A percentile compares a stretch with the other conserved stretches of the same genome.
Conservation (phyloP, 345 rosid genomes). For the Heritiera fomes region DNA sequence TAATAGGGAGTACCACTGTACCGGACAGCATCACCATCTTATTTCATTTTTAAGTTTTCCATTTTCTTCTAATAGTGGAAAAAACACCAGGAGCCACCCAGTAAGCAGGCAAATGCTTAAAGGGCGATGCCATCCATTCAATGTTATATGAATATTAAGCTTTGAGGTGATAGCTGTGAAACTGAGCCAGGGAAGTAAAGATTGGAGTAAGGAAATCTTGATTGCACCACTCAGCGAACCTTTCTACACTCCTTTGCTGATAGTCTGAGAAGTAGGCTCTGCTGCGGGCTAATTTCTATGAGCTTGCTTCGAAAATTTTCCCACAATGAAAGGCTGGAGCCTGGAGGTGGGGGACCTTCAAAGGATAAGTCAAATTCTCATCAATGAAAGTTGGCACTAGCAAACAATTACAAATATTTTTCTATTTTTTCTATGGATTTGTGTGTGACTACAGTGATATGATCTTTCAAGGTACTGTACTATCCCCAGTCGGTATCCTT, state of each 20-base stretch:
- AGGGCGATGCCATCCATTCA: background rate
- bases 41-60: background rate
- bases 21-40: slow-evolving; percentile 1
- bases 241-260: background rate
- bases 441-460: background rate
- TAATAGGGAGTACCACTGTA: background rate
- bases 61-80: background rate
- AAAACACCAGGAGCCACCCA: background rate
- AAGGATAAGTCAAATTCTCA: slow-evolving; percentile 1
- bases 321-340: background rate
- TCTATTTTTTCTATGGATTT: background rate
- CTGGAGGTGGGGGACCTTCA: background rate
- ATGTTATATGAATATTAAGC: background rate
- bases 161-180: slow-evolving; percentile 19
- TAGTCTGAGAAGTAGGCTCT: slow-evolving; percentile 4
- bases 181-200: slow-evolving; percentile 19
- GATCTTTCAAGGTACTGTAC: slow-evolving; percentile 10
- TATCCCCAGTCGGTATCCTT: background rate
- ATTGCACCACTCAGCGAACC: slow-evolving; percentile 17
- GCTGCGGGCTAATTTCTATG: background rate
- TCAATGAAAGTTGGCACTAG: background rate
- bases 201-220: background rate
- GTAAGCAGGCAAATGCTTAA: background rate
- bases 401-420: background rate
- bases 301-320: background rate